Evolutionary conservation across 306 rosid species (phyloP).

Genomic region (Cercis canadensis): DNA sequence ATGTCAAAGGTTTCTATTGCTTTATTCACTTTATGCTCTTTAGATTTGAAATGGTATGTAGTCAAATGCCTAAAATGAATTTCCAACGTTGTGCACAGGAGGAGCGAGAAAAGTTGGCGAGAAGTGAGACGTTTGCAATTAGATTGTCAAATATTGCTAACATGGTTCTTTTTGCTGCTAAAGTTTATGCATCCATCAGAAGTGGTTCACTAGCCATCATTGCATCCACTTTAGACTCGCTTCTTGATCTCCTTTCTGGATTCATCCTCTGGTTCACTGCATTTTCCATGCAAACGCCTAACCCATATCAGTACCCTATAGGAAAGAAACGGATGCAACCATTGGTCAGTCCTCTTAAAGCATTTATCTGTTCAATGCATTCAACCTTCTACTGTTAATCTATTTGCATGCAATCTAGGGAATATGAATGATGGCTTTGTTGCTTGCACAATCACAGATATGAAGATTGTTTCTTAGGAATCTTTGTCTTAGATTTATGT

Average conservation of each 20-base stretch:
- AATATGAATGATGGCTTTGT: background rate
- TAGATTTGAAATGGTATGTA: constrained; percentile 22
- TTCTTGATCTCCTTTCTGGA: constrained; percentile 96
- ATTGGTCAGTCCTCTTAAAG: constrained; percentile 62
- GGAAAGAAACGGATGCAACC: constrained; percentile 99
- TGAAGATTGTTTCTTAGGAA: background rate
- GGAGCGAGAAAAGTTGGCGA: constrained; percentile 81
- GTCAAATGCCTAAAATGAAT: constrained; percentile 35
- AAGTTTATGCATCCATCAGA: constrained; percentile 87
- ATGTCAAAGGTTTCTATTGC: constrained; percentile 80
- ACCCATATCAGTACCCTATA: constrained; percentile 94
- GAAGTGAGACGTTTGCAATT: constrained; percentile 90
- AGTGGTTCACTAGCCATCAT: constrained; percentile 99
- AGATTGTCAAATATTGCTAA: constrained; percentile 89
- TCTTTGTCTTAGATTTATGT: background rate
- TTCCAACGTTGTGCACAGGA: constrained; percentile 59
- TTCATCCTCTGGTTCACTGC: constrained; percentile 99
- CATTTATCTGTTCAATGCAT: background rate
- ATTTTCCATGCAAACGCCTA: constrained; percentile 98
- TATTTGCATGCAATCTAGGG: background rate
- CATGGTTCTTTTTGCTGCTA: constrained; percentile 88
- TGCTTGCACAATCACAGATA: background rate
- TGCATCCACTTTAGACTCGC: constrained; percentile 96
- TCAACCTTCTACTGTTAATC: background rate
- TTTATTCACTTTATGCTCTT: background rate